Evolutionary conservation across 108 stramenopile species (phyloP).

Genomic region (Chaetoceros muelleri): DNA sequence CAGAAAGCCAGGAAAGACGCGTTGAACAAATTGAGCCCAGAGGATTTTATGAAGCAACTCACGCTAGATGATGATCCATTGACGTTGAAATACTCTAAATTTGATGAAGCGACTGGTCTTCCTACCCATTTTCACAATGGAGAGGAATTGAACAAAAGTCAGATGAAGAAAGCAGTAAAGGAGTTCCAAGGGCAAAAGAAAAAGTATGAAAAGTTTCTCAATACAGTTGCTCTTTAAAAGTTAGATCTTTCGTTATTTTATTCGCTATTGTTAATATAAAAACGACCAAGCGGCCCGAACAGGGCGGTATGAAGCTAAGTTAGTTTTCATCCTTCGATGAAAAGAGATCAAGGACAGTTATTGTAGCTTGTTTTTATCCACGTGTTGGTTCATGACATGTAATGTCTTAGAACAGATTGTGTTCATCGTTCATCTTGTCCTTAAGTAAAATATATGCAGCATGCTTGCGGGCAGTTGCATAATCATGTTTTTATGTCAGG

Average conservation of each 20-base stretch:
- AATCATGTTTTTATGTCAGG: too few species aligned
- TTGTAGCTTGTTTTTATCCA: too few species aligned
- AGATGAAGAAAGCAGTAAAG: conserved; percentile 39
- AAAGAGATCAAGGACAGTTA: too few species aligned
- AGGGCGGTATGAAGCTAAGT: too few species aligned
- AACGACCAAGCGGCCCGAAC: background rate
- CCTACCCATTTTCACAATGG: conserved; percentile 33
- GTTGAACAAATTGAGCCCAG: conserved; percentile 13
- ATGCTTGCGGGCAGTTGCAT: too few species aligned
- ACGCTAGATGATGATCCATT: conserved; percentile 13
- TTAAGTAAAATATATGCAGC: too few species aligned
- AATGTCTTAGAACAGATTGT: too few species aligned
- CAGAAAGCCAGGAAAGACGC: conserved; percentile 44
- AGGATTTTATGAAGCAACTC: conserved; percentile 22
- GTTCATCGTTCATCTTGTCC: too few species aligned
- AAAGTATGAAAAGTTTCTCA: conserved; percentile 24
- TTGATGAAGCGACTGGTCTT: conserved; percentile 41
- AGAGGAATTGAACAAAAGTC: conserved; percentile 28
- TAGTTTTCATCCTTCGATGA: too few species aligned
- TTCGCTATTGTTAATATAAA: background rate
- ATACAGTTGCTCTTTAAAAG: background rate
- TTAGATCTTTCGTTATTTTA: background rate
- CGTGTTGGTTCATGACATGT: too few species aligned
- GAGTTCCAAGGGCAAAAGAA: conserved; percentile 32
- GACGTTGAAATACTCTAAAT: conserved; percentile 27